Evolutionary conservation across 306 rosid species (phyloP).

Genomic region (cucumber (Cucumis sativus)): Cucumber_9930_V3 NC_026655.2:1795001-1795500

Average conservation of each 20-base stretch:
- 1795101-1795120: neutral
- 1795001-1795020: constrained; percentile 35
- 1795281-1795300: neutral
- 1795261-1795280: neutral
- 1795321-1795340: neutral
- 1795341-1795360: neutral
- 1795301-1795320: neutral
- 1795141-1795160: neutral
- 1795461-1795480: neutral
- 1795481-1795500: neutral
- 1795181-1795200: neutral
- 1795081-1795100: neutral
- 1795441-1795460: neutral
- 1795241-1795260: neutral
- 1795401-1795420: neutral
- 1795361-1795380: neutral
- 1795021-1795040: constrained; percentile 65
- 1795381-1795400: neutral
- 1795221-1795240: neutral
- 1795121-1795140: neutral
- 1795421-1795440: neutral
- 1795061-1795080: neutral
- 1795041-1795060: constrained; percentile 43
- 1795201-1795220: neutral
- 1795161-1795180: neutral